Percentiles rank a stretch among this genome's conserved stretches.
Conservation (phyloP, 1,284 basidiomycete species). For the Ustilago xerochloae region DNA sequence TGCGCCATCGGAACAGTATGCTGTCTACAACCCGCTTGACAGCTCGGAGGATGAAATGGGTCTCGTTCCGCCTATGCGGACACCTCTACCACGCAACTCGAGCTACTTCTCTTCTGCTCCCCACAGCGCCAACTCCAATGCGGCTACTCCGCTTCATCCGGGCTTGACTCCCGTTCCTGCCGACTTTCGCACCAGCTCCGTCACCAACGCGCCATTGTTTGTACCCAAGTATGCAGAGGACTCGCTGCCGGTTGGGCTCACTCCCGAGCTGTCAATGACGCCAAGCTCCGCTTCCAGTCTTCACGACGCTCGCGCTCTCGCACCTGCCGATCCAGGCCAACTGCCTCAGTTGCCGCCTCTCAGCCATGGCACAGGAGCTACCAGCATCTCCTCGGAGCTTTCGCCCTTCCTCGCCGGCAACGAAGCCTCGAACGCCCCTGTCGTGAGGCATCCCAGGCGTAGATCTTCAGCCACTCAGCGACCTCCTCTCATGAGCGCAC, state of each 20-base stretch:
- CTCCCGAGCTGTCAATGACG: constrained; percentile 8
- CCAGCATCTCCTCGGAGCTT: constrained; percentile 12
- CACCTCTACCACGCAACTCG: constrained; percentile 37
- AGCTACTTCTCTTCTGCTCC: constrained; percentile 35
- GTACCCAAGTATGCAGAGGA: constrained; percentile 50
- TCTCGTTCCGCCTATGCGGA: constrained; percentile 18
- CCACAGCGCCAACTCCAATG: constrained; percentile 24
- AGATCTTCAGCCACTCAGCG: constrained; percentile 31
- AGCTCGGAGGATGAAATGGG: constrained; percentile 38
- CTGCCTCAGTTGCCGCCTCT: constrained; percentile 10
- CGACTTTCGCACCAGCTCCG: constrained; percentile 48
- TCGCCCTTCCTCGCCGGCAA: constrained; percentile 6
- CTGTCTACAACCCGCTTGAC: constrained; percentile 42
- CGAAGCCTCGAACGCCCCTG: neutral
- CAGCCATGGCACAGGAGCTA: neutral
- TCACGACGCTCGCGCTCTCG: constrained; percentile 2
- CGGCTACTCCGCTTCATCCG: constrained; percentile 19
- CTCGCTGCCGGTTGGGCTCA: constrained; percentile 3
- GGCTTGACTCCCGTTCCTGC: constrained; percentile 36
- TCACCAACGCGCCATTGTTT: constrained; percentile 57
- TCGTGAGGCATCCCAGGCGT: constrained; percentile 12
- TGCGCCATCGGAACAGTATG: constrained; percentile 19
- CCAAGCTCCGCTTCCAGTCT: neutral
- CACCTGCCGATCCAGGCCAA: neutral
- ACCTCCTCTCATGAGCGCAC: constrained; percentile 16